phyloP scores from a whole-genome alignment of 169 alveolate genomes.

The Eimeria brunetti region DNA sequence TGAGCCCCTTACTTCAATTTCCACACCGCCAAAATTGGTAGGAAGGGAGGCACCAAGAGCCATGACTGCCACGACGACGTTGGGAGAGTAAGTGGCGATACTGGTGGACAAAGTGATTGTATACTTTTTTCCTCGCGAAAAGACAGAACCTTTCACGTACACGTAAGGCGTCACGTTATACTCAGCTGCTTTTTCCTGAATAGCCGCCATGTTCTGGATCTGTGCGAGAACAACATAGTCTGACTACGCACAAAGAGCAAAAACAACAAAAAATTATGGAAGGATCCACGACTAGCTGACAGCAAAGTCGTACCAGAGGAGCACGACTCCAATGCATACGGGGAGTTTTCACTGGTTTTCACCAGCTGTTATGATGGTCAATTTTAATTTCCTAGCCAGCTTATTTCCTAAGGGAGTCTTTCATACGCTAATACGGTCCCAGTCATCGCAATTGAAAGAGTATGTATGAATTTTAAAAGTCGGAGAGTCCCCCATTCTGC shows the following conservation, averaged over 20 bases:
- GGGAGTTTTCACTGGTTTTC: background rate
- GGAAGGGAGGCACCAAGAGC: slow-evolving; percentile 15
- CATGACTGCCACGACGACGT: slow-evolving; percentile 10
- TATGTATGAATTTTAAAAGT: background rate
- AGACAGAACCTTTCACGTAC: background rate
- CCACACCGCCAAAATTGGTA: slow-evolving; percentile 29
- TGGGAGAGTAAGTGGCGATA: background rate
- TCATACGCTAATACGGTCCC: slow-evolving; percentile 40
- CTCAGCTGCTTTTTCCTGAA: slow-evolving; percentile 34
- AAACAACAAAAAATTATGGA: background rate
- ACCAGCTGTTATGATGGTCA: background rate
- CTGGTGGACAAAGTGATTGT: background rate
- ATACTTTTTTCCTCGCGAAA: background rate
- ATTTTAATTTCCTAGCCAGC: background rate
- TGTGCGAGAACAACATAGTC: slow-evolving; percentile 36
- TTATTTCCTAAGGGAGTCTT: background rate
- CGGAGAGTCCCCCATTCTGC: background rate
- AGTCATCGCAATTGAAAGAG: background rate
- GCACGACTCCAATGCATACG: too few species aligned
- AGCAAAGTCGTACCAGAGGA: background rate
- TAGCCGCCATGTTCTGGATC: slow-evolving; percentile 38
- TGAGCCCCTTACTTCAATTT: slow-evolving; percentile 28
- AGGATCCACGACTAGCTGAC: background rate
- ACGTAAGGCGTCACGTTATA: slow-evolving; percentile 24
- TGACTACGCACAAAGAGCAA: slow-evolving; percentile 4